phyloP scores from a whole-genome alignment of 345 rosid genomes.

The Brassica nigra region DNA sequence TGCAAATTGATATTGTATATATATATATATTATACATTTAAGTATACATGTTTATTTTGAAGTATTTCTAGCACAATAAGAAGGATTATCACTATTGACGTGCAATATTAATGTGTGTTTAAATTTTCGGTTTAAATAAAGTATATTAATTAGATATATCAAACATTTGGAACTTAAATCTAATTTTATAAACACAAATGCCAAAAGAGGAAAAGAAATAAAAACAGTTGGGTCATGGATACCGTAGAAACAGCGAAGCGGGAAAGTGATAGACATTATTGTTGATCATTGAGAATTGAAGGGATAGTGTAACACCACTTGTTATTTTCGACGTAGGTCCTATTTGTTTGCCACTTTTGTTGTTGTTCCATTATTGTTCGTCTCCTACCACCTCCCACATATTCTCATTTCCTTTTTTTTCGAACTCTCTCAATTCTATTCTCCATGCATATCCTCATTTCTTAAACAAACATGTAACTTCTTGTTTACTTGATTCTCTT shows the following conservation, averaged over 20 bases:
- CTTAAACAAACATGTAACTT: not conserved
- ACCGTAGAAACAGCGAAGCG: not conserved
- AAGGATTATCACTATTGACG: not conserved
- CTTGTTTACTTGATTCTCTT: not conserved
- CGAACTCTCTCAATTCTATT: not conserved
- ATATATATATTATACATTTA: not conserved
- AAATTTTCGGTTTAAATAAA: not conserved
- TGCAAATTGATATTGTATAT: not conserved
- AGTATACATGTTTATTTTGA: not conserved
- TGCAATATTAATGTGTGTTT: not conserved
- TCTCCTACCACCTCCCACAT: conserved; percentile 15
- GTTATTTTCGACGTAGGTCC: conserved; percentile 34
- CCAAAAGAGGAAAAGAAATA: not conserved
- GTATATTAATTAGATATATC: not conserved
- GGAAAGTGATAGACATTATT: conserved; percentile 22
- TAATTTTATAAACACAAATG: not conserved
- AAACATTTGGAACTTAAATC: not conserved
- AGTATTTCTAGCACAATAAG: not conserved
- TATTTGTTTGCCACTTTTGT: conserved; percentile 35
- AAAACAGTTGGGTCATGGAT: not conserved
- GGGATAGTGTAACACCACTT: conserved; percentile 10
- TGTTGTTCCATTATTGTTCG: conserved; percentile 26
- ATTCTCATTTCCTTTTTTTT: conserved; percentile 13
- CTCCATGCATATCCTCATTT: not conserved
- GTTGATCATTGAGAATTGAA: conserved; percentile 21